Percentiles rank a stretch among this genome's conserved stretches.
phyloP scores from a whole-genome alignment of 1,284 basidiomycete species.

The Cryptococcus depauperatus region DNA sequence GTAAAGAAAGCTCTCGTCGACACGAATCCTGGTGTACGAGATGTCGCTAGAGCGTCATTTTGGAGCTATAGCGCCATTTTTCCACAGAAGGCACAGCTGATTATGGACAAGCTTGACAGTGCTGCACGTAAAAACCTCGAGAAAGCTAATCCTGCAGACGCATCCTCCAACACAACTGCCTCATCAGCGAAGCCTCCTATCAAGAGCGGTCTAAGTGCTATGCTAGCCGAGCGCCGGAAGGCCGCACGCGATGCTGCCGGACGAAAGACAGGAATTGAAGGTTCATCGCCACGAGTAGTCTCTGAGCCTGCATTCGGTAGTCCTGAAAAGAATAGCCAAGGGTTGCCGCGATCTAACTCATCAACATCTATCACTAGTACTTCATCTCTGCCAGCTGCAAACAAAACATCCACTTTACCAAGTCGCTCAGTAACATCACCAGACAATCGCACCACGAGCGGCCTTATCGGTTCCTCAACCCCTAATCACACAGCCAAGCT shows the following conservation, averaged over 20 bases:
- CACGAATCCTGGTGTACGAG: constrained; percentile 68
- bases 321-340: constrained; percentile 19
- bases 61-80: constrained; percentile 74
- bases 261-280: constrained; percentile 7
- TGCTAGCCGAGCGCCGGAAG: constrained; percentile 34
- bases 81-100: constrained; percentile 56
- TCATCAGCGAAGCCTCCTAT: constrained; percentile 13
- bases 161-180: neutral
- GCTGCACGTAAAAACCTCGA: constrained; percentile 73
- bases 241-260: constrained; percentile 27
- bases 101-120: constrained; percentile 64
- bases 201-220: constrained; percentile 14
- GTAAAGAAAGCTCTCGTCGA: constrained; percentile 69
- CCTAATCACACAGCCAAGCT: too few relatives aligned
- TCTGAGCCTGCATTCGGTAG: constrained; percentile 19
- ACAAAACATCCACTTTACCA: neutral
- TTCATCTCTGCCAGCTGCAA: too few relatives aligned
- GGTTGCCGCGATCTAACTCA: constrained; percentile 16
- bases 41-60: constrained; percentile 64
- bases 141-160: constrained; percentile 57
- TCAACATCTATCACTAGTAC: constrained; percentile 6
- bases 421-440: constrained; percentile 7
- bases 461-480: too few relatives aligned
- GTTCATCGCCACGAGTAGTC: constrained; percentile 20
- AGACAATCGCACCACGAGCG: too few relatives aligned